Conservation (phyloP, 345 rosid species). For the Rubroshorea leprosula region DNA sequence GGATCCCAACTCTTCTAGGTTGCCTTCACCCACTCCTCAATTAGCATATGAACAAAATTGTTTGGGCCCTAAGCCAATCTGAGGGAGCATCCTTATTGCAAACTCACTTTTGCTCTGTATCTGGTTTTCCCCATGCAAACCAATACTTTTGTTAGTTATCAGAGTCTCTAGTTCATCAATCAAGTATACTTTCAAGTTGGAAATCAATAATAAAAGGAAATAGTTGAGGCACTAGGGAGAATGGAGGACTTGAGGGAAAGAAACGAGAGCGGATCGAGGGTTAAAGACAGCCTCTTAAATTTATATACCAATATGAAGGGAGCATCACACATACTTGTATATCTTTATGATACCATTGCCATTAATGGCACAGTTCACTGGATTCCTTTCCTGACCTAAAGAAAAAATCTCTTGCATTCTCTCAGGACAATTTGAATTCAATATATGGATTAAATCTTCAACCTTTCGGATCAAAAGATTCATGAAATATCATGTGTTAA, state of each 20-base stretch:
- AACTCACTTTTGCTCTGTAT: slow-evolving; percentile 26
- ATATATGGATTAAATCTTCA: slow-evolving; percentile 83
- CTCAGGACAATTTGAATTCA: slow-evolving; percentile 78
- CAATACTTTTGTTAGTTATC: slow-evolving; percentile 16
- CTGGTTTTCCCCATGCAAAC: slow-evolving; percentile 29
- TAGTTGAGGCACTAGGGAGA: background rate
- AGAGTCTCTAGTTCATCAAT: too few relatives aligned
- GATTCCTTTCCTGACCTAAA: slow-evolving; percentile 52
- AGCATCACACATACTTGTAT: slow-evolving; percentile 39
- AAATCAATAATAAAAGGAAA: background rate
- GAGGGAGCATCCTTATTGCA: slow-evolving; percentile 17
- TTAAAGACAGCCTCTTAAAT: too few relatives aligned
- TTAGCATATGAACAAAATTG: slow-evolving; percentile 35
- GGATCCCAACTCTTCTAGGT: slow-evolving; percentile 21
- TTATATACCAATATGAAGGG: background rate
- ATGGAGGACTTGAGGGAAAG: background rate
- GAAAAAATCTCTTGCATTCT: slow-evolving; percentile 65
- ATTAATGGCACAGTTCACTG: slow-evolving; percentile 38
- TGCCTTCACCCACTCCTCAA: slow-evolving; percentile 15
- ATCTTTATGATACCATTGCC: slow-evolving; percentile 47
- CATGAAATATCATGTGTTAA: background rate
- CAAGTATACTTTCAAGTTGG: too few relatives aligned
- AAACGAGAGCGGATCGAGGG: too few relatives aligned
- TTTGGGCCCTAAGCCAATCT: slow-evolving; percentile 22
- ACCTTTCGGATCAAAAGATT: slow-evolving; percentile 51